Percentiles rank a stretch among this genome's conserved stretches.
Conservation (phyloP, 2,329 filamentous ascomycete genomes). For the Stemphylium beticola region DNA sequence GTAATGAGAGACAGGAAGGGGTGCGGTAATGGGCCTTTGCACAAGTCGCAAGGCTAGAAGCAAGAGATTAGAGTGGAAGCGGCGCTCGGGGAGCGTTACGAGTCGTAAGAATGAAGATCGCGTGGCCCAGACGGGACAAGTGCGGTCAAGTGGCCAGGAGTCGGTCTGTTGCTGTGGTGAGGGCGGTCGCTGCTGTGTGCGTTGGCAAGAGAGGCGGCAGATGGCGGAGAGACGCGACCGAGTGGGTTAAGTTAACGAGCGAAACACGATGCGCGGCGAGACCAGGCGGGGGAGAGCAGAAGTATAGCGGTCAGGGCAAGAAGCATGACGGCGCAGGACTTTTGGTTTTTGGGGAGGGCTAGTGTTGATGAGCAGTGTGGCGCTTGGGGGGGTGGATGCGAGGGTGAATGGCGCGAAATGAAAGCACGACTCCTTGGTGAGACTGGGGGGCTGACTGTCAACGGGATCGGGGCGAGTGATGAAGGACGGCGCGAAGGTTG, state of each 20-base stretch:
- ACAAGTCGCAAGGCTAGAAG: constrained; percentile 47
- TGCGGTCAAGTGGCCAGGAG: constrained; percentile 35
- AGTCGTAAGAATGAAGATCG: constrained; percentile 46
- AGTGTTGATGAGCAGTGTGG: constrained; percentile 18
- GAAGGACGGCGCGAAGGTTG: constrained; percentile 29
- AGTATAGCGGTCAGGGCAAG: constrained; percentile 25
- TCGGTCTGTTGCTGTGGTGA: constrained; percentile 49
- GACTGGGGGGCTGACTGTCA: constrained; percentile 31
- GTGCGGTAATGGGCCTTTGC: constrained; percentile 41
- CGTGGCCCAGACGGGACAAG: constrained; percentile 39
- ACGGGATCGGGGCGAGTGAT: constrained; percentile 30
- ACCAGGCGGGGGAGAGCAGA: constrained; percentile 13
- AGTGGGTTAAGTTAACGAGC: constrained; percentile 17
- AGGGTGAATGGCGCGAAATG: constrained; percentile 35
- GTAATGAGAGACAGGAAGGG: constrained; percentile 34
- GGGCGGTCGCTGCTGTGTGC: constrained; percentile 47
- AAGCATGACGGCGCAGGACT: constrained; percentile 26
- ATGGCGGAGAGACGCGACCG: constrained; percentile 24
- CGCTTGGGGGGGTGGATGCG: constrained; percentile 15
- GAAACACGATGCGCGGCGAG: constrained; percentile 18
- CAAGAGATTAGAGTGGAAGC: constrained; percentile 48
- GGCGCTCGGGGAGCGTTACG: constrained; percentile 36
- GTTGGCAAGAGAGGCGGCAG: constrained; percentile 38
- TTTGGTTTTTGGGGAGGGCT: constrained; percentile 13
- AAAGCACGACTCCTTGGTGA: constrained; percentile 27